Conservation (phyloP, 2,329 filamentous ascomycete genomes). For the Calycina herbarum region DNA sequence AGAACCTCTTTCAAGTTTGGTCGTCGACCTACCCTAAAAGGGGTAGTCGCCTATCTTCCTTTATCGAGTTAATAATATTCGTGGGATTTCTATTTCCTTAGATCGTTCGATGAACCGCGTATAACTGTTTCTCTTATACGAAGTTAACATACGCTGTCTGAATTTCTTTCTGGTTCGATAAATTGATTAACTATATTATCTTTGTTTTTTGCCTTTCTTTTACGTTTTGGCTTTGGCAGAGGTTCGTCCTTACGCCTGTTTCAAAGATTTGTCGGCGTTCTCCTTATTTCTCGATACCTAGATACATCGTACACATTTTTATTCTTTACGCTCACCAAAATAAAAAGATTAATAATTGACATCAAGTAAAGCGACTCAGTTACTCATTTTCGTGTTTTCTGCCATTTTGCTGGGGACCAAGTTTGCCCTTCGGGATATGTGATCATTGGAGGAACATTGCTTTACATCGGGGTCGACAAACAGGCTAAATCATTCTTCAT, state of each 20-base stretch:
- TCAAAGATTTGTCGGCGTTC: background rate
- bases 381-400: background rate
- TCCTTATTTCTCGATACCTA: background rate
- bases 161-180: no score
- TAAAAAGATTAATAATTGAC: background rate
- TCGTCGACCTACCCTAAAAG: no score
- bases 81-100: no score
- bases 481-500: slow-evolving; percentile 26
- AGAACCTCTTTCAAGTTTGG: no score
- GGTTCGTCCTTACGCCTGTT: background rate
- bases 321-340: background rate
- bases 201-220: no score
- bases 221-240: no score
- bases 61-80: no score
- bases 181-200: no score
- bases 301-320: background rate
- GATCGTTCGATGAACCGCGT: no score
- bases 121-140: no score
- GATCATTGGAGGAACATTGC: slow-evolving; percentile 60
- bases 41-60: no score
- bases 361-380: background rate
- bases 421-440: slow-evolving; percentile 33
- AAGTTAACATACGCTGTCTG: no score
- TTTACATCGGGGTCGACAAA: slow-evolving; percentile 25
- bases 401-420: background rate